Base-by-base conservation (phyloP, 306 rosid species). In the Albizia julibrissin region DNA sequence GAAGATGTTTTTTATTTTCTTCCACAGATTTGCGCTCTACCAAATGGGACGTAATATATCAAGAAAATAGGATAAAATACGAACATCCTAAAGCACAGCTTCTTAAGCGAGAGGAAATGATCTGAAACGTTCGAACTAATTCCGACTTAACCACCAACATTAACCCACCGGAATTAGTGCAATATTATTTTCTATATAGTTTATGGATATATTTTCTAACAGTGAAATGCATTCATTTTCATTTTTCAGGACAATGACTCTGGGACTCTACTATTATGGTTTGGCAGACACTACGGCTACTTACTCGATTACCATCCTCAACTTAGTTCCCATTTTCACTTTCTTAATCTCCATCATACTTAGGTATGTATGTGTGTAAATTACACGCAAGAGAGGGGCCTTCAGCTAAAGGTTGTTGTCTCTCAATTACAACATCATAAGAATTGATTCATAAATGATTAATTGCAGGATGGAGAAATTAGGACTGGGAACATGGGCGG, bases 281-380 rank as follows among this genome's bases (percentile, higher is more conserved):
- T 85, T 94, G 7, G 69, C 91, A 77, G 92, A 92, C 81, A 94
- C 94, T 21, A 42, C 93, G 3, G 93, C 95, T 31, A 85, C 98
- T 8, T 92, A 94, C 79, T 81, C 95, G n/a, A 54, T 80, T 24
- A 90, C 88, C 64, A 88, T 90, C 69, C 92, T 90, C 67, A 94
- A 88, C 86, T 64, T 94, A 15, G 49, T 92, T 64, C 97, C 97
- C 5, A 86, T 89, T 3, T 84, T 42, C 75, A 90, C 97, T 29
- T 94, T 90, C 79, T 13, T 85, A 13, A 59, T 81, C 29, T 92
- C 91, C 5, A 62, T 84, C 74, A 40, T 89, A 39, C 73, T 46
- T 75, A 42, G 92, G 92, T 90, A 76, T 39, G 92, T 90, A 76
- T 39, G 5, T 50, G 58, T 18, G 47, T 43, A 12, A 2, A 11